A percentile compares a stretch with the other conserved stretches of the same genome.
phyloP scores from a whole-genome alignment of 2,329 filamentous ascomycete genomes.

The Fusarium sp. region DNA sequence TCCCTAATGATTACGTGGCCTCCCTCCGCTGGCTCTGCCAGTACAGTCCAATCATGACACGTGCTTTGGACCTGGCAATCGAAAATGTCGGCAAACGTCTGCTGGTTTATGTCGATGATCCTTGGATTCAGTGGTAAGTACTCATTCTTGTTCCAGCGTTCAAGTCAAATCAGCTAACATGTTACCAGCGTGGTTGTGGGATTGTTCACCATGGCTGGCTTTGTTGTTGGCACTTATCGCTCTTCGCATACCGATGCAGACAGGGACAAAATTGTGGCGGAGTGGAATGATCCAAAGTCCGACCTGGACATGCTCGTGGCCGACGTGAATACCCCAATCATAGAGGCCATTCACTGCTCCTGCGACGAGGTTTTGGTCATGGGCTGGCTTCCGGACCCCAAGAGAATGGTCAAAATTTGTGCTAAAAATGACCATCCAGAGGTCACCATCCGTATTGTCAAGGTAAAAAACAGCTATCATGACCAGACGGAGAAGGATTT shows the following conservation, averaged over 20 bases:
- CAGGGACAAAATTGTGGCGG: neutral
- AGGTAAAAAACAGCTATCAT: neutral
- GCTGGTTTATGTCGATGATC: neutral
- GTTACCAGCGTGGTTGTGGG: accelerated
- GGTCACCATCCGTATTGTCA: neutral
- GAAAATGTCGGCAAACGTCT: neutral
- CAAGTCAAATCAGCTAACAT: neutral
- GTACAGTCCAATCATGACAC: neutral
- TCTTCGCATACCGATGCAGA: neutral
- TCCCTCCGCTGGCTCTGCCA: neutral
- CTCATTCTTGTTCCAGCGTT: neutral
- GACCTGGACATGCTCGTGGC: neutral
- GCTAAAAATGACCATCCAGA: accelerated
- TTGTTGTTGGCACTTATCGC: neutral
- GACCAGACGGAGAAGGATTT: neutral
- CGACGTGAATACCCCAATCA: neutral
- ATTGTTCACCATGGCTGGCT: neutral
- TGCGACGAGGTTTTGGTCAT: accelerated
- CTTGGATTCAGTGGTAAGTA: neutral
- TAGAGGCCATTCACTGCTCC: accelerated
- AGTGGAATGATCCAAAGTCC: neutral
- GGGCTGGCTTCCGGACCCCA: neutral
- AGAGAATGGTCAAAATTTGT: too few species aligned
- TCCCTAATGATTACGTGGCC: neutral
- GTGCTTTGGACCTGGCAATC: neutral